These are phyloP conservation scores for Actinomortierella wolfii DNA, from an alignment of 371 early-diverging fungal species.

Conservation along the genomic window DNA sequence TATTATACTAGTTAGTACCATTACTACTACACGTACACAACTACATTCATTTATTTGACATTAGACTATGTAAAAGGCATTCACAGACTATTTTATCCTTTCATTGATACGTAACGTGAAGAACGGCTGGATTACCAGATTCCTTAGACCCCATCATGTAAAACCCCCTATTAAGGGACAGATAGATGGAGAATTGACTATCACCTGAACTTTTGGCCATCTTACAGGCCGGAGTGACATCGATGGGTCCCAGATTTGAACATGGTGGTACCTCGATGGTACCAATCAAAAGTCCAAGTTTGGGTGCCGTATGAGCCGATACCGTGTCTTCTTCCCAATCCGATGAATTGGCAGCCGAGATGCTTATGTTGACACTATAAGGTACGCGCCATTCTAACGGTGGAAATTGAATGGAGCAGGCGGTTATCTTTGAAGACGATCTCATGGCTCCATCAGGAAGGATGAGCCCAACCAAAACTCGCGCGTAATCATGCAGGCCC, in stretches of 20 bases:
- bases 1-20: too few species aligned
- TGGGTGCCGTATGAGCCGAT: conserved; percentile 29
- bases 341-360: conserved; percentile 15
- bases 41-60: too few species aligned
- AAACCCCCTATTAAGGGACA: conserved; percentile 10
- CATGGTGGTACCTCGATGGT: too few species aligned
- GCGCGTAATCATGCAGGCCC: conserved; percentile 31
- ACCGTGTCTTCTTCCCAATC: conserved; percentile 40
- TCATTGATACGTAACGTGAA: conserved; percentile 19
- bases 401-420: conserved; percentile 41
- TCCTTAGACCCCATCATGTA: conserved; percentile 41
- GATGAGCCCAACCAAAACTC: conserved; percentile 32
- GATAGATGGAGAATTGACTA: conserved; percentile 11
- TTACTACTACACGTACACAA: too few species aligned
- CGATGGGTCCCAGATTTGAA: too few species aligned
- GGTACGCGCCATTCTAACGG: conserved; percentile 23
- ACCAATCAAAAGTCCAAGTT: conserved; percentile 1
- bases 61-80: too few species aligned
- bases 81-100: too few species aligned
- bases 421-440: conserved; percentile 13
- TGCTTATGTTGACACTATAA: conserved; percentile 8
- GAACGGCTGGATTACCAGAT: conserved; percentile 43
- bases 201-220: too few species aligned
- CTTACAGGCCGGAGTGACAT: too few species aligned
- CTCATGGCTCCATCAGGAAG: too few species aligned